Conservation (phyloP, 345 rosid species). For the Brassica incana region DNA sequence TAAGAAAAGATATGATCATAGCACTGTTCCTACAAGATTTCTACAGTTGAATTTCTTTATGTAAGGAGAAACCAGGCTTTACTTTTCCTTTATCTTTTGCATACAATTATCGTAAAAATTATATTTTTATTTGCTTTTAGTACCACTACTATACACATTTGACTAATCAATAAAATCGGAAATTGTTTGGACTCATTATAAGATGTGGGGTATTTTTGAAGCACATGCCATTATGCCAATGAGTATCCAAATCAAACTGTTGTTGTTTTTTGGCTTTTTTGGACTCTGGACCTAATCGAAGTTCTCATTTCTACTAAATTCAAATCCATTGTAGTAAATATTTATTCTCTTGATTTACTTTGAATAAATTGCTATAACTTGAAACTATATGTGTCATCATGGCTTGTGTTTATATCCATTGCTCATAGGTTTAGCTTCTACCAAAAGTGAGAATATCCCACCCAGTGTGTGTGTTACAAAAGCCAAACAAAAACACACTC, state of each 20-base stretch:
- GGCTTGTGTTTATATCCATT: background rate
- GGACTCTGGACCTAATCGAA: constrained; percentile 5
- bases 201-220: constrained; percentile 36
- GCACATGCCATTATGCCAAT: constrained; percentile 42
- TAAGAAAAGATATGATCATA: background rate
- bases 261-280: constrained; percentile 29
- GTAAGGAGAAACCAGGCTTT: constrained; percentile 18
- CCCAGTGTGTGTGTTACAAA: background rate
- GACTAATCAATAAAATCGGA: constrained; percentile 30
- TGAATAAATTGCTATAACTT: background rate
- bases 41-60: background rate
- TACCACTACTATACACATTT: constrained; percentile 32
- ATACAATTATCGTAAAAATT: constrained; percentile 12
- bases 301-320: constrained; percentile 13
- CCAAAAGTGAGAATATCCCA: background rate
- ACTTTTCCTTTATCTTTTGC: constrained; percentile 20
- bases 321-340: background rate
- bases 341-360: background rate
- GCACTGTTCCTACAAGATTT: background rate
- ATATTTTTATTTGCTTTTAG: constrained; percentile 24
- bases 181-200: constrained; percentile 30
- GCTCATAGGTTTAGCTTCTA: background rate
- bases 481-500: background rate
- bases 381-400: background rate
- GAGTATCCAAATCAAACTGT: constrained; percentile 39